A percentile compares a stretch with the other conserved stretches of the same genome.
These are phyloP conservation scores for Fusarium camptoceras DNA, from an alignment of 2,329 filamentous ascomycete genomes.

Conservation along the genomic window DNA sequence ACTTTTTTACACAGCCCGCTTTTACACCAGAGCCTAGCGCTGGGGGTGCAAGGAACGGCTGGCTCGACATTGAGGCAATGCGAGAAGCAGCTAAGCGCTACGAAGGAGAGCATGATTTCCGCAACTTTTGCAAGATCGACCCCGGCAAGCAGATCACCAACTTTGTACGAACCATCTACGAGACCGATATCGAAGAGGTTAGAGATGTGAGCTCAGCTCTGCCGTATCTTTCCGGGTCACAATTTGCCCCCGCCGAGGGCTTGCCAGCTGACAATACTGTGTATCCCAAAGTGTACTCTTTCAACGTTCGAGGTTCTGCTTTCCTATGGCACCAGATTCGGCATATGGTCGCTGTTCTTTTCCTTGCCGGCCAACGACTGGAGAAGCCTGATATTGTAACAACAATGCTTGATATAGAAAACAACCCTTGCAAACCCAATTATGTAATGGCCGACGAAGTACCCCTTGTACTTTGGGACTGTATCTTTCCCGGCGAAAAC, in stretches of 20 bases:
- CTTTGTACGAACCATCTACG: constrained; percentile 82
- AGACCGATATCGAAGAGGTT: constrained; percentile 81
- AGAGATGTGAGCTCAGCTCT: constrained; percentile 64
- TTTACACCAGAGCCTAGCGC: constrained; percentile 71
- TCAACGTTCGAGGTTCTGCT: constrained; percentile 88
- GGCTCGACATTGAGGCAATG: constrained; percentile 92
- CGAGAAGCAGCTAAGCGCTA: constrained; percentile 81
- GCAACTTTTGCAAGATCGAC: constrained; percentile 97
- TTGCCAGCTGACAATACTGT: constrained; percentile 12
- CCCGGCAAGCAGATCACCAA: constrained; percentile 88
- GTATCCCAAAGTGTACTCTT: constrained; percentile 81
- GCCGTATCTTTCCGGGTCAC: constrained; percentile 63
- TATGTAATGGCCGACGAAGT: constrained; percentile 93
- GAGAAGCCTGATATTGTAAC: constrained; percentile 80
- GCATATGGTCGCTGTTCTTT: constrained; percentile 92
- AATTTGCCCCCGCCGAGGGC: constrained; percentile 47
- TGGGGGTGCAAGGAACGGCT: constrained; percentile 69
- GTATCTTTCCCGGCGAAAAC: constrained; percentile 76
- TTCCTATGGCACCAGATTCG: constrained; percentile 99
- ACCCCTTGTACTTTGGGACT: constrained; percentile 96
- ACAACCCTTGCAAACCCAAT: constrained; percentile 79
- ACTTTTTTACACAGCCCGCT: constrained; percentile 97
- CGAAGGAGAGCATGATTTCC: constrained; percentile 90
- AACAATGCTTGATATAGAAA: constrained; percentile 77
- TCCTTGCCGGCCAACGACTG: constrained; percentile 88